These are phyloP conservation scores for Akanthomyces lecanii DNA, from an alignment of 2,329 filamentous ascomycete species.

Conservation along the genomic window DNA sequence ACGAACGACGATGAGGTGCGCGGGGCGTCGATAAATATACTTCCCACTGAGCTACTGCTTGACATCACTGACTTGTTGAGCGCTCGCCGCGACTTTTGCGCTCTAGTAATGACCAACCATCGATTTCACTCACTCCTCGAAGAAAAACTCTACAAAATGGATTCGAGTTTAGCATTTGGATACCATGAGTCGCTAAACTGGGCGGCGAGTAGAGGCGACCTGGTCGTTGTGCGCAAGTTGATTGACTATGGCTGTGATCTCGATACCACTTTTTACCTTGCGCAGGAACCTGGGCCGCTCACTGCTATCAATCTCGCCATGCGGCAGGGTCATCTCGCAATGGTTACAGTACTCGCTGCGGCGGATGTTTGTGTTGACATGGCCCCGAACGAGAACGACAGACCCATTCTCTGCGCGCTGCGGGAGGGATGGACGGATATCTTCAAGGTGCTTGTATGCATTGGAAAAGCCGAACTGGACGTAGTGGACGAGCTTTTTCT, in stretches of 20 bases:
- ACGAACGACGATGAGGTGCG: background rate
- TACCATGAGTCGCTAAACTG: background rate
- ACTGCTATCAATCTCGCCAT: background rate
- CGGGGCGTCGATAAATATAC: background rate
- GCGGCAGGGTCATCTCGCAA: accelerated
- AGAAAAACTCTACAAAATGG: background rate
- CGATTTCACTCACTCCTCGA: background rate
- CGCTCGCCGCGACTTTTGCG: background rate
- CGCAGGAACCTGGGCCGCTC: accelerated
- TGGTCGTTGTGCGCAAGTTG: background rate
- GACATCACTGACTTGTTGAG: background rate
- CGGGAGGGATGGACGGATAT: background rate
- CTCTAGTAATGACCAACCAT: background rate
- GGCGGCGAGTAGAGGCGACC: background rate
- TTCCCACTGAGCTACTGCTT: background rate
- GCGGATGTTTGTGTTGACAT: background rate
- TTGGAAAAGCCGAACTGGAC: background rate
- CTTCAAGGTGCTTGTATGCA: background rate
- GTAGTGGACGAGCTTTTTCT: background rate
- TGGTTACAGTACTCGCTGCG: background rate
- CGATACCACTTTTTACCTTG: background rate
- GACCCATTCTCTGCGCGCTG: background rate
- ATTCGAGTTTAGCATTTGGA: background rate
- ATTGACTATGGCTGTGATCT: background rate
- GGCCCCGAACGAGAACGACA: background rate